Base-by-base conservation (phyloP, 1,284 basidiomycete genomes). In the Moesziomyces parantarcticus region DNA sequence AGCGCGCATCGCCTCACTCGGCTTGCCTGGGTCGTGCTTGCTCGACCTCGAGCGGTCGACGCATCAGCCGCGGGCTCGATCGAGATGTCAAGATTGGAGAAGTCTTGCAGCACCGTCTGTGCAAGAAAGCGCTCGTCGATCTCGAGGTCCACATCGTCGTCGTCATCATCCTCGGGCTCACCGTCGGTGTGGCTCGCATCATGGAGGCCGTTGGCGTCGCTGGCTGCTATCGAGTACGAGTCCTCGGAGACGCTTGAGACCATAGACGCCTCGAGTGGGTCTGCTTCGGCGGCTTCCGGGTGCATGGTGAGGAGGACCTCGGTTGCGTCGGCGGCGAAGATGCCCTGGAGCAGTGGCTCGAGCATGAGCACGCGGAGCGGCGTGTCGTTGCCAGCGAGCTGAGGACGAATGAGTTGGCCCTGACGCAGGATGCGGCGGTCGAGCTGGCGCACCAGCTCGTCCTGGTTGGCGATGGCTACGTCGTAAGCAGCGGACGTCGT, bases 81-180 rank as follows among this genome's bases (percentile, higher is more conserved):
- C 3, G 69, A 62, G 32, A 72, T 72, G 32, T 63, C 69, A 39
- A 72, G 59, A 18, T 72, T 60, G 22, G 61, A 70, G 41, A 76
- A 73, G 46, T 76, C 70, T n/a, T 75, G 58, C 36, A 78, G 45
- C 5, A 76, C 61, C 2, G 69, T 65, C n/a, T 71, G 64, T 16
- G 75, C 77, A 13, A 83, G 49, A 50, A 81, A 83, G 25, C 65
- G 59, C 50, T 79, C 78, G 52, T 79, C 78, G 39, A 80, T 74
- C 22, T 66, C 50, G 21, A 72, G 57, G 20, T 47, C 54, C 4
- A 49, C 54, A 2, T 52, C 54, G 20, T 67, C 65, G 8, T 48
- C 51, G 16, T 25, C 58, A 14, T 39, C 47, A 5, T 67, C 65
- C 25, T 44, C 36, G n/a, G 54, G 51, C 49, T 77, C 76, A 20